Evolutionary conservation across 169 alveolate species (phyloP), one percentile per base, ranked within the genome.

Genomic region (Plasmodium gonderi): DNA sequence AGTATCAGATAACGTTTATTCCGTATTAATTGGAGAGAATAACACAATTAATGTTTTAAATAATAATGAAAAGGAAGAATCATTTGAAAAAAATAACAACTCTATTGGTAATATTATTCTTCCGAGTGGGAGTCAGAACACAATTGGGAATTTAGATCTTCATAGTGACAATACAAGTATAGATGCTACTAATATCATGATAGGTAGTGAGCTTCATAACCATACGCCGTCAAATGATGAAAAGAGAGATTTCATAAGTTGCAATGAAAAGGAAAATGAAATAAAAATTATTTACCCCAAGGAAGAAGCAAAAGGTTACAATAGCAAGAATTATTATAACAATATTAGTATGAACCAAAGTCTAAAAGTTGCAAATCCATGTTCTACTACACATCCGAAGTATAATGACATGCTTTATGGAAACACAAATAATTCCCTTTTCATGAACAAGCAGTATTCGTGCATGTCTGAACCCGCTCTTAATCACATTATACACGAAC

Each of bases 391-490:
- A 29, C 20, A 79, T 51, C 20, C 38, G 12, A 45, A 36, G 72
- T 23, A 79, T n/a, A 79, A 79, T 79, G 8, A 49, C 40, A 79
- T 65, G 17, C 17, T 51, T 29, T 51, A 79, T 51, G 80, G 29
- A 40, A 14, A 3, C 23, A 3, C 68, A 5, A 31, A 14, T 65
- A 80, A 65, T 42, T 42, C 26, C 17, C 29, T 64, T 14, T 23
- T 23, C 42, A 40, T 60, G 78, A 80, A 47, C 72, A 80, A 67
- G 72, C 72, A 49, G n/a, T 12, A 12, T 29, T 23, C 54, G 11
- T 14, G 6, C 44, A 0, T 49, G 36, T 49, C 89, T 45, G 89
- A 79, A 36, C 89, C 89, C n/a, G 54, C 81, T 8, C 29, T 11
- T 40, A 75, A 45, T 8, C 20, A 26, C 29, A 40, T 75, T 49